Evolutionary conservation across 176 grass and related monocot genomes (phyloP).

Genomic region (Aegilops tauschii): DNA sequence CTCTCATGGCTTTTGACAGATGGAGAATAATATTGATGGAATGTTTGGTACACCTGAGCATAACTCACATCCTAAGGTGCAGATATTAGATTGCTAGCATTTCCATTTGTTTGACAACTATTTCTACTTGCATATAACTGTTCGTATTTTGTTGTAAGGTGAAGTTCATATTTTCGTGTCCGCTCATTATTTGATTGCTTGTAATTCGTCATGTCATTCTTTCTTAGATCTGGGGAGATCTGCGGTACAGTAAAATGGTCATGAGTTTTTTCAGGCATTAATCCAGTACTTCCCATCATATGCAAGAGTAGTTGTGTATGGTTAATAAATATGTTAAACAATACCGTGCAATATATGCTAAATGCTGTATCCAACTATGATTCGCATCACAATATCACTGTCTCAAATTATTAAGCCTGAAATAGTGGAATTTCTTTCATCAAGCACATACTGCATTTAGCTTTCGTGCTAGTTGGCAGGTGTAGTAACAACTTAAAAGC

Average conservation of each 20-base stretch:
- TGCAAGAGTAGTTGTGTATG: background rate
- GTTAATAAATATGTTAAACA: background rate
- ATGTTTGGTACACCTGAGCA: background rate
- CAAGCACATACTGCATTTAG: background rate
- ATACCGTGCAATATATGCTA: background rate
- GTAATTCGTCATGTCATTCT: background rate
- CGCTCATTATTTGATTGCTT: background rate
- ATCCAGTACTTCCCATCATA: background rate
- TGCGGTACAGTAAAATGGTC: background rate
- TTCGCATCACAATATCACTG: background rate
- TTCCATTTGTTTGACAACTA: background rate
- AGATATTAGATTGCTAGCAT: background rate
- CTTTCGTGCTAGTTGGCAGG: background rate
- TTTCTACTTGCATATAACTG: background rate
- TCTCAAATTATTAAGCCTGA: background rate
- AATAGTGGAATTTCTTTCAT: background rate
- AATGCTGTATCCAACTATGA: background rate
- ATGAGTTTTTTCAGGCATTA: background rate
- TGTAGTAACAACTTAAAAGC: background rate
- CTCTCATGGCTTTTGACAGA: background rate
- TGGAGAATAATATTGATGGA: slow-evolving; percentile 28
- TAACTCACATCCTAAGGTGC: slow-evolving; percentile 36
- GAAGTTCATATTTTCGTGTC: background rate
- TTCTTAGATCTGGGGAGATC: background rate
- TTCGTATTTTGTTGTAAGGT: background rate